Base-by-base conservation (phyloP, 371 early-diverging fungal species). In the Massospora cicadina region DNA sequence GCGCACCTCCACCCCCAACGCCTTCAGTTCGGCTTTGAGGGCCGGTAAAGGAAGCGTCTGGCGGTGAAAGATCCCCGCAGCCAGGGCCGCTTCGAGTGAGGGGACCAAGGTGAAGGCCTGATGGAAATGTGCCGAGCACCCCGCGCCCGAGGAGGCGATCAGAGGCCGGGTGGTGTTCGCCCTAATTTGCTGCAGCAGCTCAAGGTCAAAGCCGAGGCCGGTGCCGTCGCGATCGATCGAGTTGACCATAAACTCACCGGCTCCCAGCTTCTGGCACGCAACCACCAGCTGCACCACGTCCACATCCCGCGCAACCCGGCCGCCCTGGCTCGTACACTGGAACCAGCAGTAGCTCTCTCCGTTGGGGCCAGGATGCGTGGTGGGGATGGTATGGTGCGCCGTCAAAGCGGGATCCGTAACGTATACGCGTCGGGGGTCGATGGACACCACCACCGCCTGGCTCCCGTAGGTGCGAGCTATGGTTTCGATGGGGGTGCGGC, bases 201-300 rank as follows among this genome's bases (percentile, higher is more conserved):
- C 92, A 12, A 87, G 72, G 65, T 98, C 98, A 69, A 86, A 98
- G 21, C 98, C 98, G 33, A 89, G 86, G 71, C 95, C 95, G 55
- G 93, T 93, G 2, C 98, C 98, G 74, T 98, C 98, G 70, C 86
- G 83, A 75, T 98, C 96, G 88, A 98, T 96, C 71, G 91, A 92
- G 72, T 94, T 94, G 60, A 95, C 78, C 70, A 96, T 74, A 60
- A 98, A 84, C 75, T 98, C 98, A 26, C 98, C 98, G 0, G 96
- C 96, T 26, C 98, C 98, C 64, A 98, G 69, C 1, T 80, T 81
- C 71, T 91, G 87, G 67, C 90, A 90, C 0, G 93, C 89, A 3
- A 80, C 79, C 13, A 90, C 89, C 26, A 98, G 77, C 72, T 95
- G 93, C 60, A 77, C 73, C 21, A 95, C 98, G 74, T 98, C 98